phyloP scores from a whole-genome alignment of 441 rosid genomes.

The Flueggea neowawraea region DNA sequence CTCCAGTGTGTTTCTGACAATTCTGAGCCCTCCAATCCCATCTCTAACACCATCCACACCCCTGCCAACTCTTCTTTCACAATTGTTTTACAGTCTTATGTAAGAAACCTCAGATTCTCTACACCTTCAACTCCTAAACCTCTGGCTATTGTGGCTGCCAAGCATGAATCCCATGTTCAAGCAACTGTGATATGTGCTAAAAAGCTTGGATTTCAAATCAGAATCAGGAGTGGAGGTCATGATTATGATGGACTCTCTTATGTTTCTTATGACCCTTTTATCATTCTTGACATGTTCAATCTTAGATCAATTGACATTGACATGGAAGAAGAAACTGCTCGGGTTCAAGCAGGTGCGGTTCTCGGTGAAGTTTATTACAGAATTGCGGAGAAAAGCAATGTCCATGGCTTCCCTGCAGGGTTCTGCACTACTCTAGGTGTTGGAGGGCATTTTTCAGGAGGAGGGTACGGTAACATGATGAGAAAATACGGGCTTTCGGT shows the following conservation, averaged over 20 bases:
- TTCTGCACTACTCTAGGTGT: slow-evolving; percentile 52
- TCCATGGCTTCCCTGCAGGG: slow-evolving; percentile 58
- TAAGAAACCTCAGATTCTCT: slow-evolving; percentile 8
- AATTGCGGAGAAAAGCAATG: slow-evolving; percentile 37
- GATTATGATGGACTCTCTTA: slow-evolving; percentile 69
- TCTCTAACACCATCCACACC: slow-evolving; percentile 1
- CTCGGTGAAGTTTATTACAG: slow-evolving; percentile 60
- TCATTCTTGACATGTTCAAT: slow-evolving; percentile 37
- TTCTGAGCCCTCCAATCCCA: neutral
- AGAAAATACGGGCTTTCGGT: slow-evolving; percentile 63
- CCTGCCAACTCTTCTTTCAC: slow-evolving; percentile 6
- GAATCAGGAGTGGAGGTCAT: slow-evolving; percentile 71
- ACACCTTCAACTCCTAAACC: slow-evolving; percentile 24
- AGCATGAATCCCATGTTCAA: slow-evolving; percentile 42
- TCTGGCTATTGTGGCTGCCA: slow-evolving; percentile 44
- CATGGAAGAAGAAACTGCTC: slow-evolving; percentile 33
- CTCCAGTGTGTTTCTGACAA: slow-evolving; percentile 5
- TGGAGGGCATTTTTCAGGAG: slow-evolving; percentile 64
- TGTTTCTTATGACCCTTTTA: slow-evolving; percentile 33
- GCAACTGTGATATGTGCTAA: slow-evolving; percentile 44
- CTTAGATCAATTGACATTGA: slow-evolving; percentile 19
- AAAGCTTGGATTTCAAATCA: slow-evolving; percentile 30
- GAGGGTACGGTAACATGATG: slow-evolving; percentile 54
- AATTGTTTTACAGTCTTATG: slow-evolving; percentile 5
- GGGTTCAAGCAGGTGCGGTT: slow-evolving; percentile 64